phyloP scores from a whole-genome alignment of 176 grass and related monocot genomes.

The Coix lacrymajobi region DNA sequence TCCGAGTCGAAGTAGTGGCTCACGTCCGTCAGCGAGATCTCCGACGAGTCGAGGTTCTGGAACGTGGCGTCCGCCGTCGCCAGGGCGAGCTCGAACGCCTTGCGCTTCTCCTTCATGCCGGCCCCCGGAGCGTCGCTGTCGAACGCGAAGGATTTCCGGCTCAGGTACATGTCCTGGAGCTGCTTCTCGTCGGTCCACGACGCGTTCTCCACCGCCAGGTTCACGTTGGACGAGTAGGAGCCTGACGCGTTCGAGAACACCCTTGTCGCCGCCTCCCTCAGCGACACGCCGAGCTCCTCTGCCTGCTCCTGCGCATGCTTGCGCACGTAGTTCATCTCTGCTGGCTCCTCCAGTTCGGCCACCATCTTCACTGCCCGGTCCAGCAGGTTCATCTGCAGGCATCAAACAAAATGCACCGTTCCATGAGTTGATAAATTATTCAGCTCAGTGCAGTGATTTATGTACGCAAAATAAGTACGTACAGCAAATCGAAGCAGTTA shows the following conservation, averaged over 20 bases:
- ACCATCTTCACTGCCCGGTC: conserved; percentile 96
- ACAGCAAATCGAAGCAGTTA: not conserved
- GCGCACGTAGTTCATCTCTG: conserved; percentile 86
- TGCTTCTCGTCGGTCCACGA: conserved; percentile 98
- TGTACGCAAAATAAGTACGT: not conserved
- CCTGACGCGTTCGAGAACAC: conserved; percentile 98
- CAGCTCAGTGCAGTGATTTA: conserved; percentile 1
- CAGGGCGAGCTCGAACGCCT: conserved; percentile 85
- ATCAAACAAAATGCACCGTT: conserved; percentile 4
- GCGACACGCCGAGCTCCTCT: conserved; percentile 61
- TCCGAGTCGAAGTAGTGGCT: conserved; percentile 99
- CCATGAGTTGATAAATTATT: conserved; percentile 12
- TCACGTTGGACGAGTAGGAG: conserved; percentile 96
- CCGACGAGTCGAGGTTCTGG: conserved; percentile 97
- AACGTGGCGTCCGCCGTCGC: conserved; percentile 92
- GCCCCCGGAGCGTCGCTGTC: conserved; percentile 81
- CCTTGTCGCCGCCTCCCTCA: conserved; percentile 87
- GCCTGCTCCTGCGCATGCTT: conserved; percentile 96
- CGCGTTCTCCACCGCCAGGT: conserved; percentile 95
- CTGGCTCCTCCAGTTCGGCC: conserved; percentile 88
- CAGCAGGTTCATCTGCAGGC: conserved; percentile 90
- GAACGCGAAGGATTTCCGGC: conserved; percentile 92
- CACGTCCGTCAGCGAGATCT: conserved; percentile 98
- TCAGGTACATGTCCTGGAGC: conserved; percentile 99
- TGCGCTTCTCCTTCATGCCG: conserved; percentile 90